Evolutionary conservation across 2,329 filamentous ascomycete genomes (phyloP).

Genomic region (Hymenoscyphus fraxineus): DNA sequence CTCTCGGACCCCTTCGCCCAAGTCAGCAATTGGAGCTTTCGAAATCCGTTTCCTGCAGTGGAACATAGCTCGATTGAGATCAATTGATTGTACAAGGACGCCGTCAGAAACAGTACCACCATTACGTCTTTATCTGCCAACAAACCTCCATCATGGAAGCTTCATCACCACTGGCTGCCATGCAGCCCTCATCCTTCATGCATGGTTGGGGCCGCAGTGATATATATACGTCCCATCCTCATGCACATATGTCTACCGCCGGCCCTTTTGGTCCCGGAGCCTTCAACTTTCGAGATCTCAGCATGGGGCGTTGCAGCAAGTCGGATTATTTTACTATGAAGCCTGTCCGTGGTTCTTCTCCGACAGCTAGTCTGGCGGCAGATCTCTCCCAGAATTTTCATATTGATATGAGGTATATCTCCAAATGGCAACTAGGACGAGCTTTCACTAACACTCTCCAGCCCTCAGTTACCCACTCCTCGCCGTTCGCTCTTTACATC

Average conservation of each 20-base stretch:
- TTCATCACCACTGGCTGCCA: slow-evolving; percentile 88
- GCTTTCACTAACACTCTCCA: slow-evolving; percentile 38
- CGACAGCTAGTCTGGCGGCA: slow-evolving; percentile 83
- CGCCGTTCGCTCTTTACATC: slow-evolving; percentile 80
- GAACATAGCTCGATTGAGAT: slow-evolving; percentile 12
- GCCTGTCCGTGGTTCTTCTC: slow-evolving; percentile 78
- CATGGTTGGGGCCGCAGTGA: slow-evolving; percentile 57
- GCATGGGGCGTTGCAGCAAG: slow-evolving; percentile 63
- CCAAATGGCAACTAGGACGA: slow-evolving; percentile 3
- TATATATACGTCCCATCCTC: slow-evolving; percentile 49
- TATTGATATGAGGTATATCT: slow-evolving; percentile 81
- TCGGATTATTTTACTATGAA: slow-evolving; percentile 81
- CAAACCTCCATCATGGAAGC: slow-evolving; percentile 66
- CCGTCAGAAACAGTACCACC: background rate
- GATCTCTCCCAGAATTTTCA: slow-evolving; percentile 97
- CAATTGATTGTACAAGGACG: slow-evolving; percentile 22
- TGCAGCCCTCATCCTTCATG: slow-evolving; percentile 71
- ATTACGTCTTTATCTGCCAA: slow-evolving; percentile 6
- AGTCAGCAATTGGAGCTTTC: slow-evolving; percentile 16
- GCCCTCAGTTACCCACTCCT: slow-evolving; percentile 78
- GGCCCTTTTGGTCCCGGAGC: slow-evolving; percentile 57
- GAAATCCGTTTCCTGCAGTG: slow-evolving; percentile 19
- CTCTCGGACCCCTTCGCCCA: slow-evolving; percentile 14
- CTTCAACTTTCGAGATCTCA: slow-evolving; percentile 74
- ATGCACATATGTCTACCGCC: slow-evolving; percentile 46